Evolutionary conservation across 345 rosid genomes (phyloP).

Genomic region (Melastoma malabathricum): DNA sequence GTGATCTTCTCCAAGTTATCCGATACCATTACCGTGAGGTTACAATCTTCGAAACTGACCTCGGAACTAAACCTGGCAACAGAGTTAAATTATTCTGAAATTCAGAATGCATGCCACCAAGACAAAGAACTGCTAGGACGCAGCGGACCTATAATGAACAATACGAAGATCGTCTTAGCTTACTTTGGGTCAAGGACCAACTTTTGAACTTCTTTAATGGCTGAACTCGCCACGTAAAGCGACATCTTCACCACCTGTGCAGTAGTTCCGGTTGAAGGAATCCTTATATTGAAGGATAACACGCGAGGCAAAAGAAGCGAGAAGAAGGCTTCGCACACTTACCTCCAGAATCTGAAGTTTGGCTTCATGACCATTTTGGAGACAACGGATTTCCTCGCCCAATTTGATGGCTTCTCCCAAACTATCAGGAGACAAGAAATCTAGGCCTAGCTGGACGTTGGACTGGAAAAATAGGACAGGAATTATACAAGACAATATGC

Average conservation of each 20-base stretch:
- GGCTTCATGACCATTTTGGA: constrained; percentile 76
- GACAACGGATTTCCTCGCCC: constrained; percentile 74
- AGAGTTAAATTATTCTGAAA: neutral
- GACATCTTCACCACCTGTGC: constrained; percentile 83
- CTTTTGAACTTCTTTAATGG: constrained; percentile 91
- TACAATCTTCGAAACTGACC: constrained; percentile 75
- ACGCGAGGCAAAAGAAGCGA: constrained; percentile 1
- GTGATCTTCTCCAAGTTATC: constrained; percentile 57
- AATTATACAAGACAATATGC: neutral
- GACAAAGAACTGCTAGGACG: neutral
- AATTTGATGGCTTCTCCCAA: constrained; percentile 61
- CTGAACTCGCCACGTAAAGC: constrained; percentile 89
- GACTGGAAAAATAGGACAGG: constrained; percentile 41
- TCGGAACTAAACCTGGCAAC: constrained; percentile 53
- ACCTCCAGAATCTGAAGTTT: constrained; percentile 90
- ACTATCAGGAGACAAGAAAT: constrained; percentile 91
- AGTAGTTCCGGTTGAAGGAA: constrained; percentile 2
- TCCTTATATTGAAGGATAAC: constrained; percentile 7
- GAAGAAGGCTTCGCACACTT: constrained; percentile 12
- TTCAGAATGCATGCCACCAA: neutral
- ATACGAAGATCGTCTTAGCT: constrained; percentile 15
- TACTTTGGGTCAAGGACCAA: constrained; percentile 89
- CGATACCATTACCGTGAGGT: constrained; percentile 67
- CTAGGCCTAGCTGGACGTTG: constrained; percentile 74
- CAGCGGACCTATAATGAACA: neutral